Conservation (phyloP, 192 early-diverging fungal species). For the Backusella parvicylindrica region DNA sequence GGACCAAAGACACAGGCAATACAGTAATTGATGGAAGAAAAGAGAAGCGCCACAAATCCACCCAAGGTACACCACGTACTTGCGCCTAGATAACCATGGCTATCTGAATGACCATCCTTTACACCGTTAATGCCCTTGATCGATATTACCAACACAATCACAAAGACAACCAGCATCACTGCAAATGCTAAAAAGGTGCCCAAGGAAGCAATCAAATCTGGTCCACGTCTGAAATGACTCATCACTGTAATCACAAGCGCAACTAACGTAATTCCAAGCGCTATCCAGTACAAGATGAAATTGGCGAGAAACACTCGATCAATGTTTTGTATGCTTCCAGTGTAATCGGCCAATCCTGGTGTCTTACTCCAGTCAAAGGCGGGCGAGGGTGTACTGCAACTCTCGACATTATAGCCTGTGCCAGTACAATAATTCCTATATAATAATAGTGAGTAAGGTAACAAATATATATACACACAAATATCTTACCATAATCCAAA, state of each 20-base stretch:
- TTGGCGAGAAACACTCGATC: constrained; percentile 18
- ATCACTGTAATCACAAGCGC: constrained; percentile 16
- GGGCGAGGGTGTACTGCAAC: not conserved
- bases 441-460: not conserved
- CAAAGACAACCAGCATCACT: constrained; percentile 16
- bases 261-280: constrained; percentile 20
- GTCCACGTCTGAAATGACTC: constrained; percentile 14
- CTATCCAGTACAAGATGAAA: constrained; percentile 28
- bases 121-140: constrained; percentile 1
- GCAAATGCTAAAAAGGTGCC: constrained; percentile 12
- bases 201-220: constrained; percentile 17
- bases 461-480: not conserved
- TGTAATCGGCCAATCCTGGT: not conserved
- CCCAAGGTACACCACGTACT: constrained; percentile 24
- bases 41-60: constrained; percentile 8
- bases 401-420: not conserved
- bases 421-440: constrained; percentile 26
- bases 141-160: constrained; percentile 18
- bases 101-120: not conserved
- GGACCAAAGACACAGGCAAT: constrained; percentile 23
- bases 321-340: not conserved
- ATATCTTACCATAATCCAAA: constrained; percentile 28
- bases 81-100: constrained; percentile 9
- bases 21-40: constrained; percentile 22
- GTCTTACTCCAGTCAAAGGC: not conserved